A percentile compares a stretch with the other conserved stretches of the same genome.
Conservation (phyloP, 768 basidiomycete genomes). For the Ramaria sp. region DNA sequence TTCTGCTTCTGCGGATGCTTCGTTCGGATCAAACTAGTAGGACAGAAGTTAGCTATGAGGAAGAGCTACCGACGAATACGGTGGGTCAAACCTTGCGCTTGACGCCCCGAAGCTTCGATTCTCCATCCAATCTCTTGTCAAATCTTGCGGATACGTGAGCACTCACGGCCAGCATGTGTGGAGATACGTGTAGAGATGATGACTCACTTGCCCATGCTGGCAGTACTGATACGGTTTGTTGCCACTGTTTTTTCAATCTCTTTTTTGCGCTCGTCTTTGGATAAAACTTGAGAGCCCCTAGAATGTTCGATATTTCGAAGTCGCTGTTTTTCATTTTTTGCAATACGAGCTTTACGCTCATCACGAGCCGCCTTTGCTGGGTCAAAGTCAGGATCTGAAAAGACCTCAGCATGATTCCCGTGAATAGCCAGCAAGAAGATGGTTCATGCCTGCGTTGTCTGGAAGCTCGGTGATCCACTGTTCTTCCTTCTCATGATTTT, state of each 20-base stretch:
- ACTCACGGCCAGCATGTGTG: not conserved
- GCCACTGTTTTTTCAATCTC: conserved; percentile 73
- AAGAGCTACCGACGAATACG: not conserved
- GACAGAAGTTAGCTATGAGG: not conserved
- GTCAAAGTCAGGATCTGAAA: conserved; percentile 65
- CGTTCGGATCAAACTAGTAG: conserved; percentile 74
- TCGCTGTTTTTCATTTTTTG: conserved; percentile 78
- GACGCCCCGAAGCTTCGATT: conserved; percentile 76
- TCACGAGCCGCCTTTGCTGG: conserved; percentile 65
- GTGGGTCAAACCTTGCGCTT: conserved; percentile 71
- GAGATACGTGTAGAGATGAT: not conserved
- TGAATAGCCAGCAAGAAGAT: not conserved
- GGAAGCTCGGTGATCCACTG: conserved; percentile 91
- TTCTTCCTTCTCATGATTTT: not conserved
- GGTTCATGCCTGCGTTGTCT: conserved; percentile 62
- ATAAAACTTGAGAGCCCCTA: conserved; percentile 20
- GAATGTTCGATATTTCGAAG: conserved; percentile 62
- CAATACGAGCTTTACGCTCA: conserved; percentile 70
- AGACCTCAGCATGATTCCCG: not conserved
- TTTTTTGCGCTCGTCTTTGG: conserved; percentile 38
- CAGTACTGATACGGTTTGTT: conserved; percentile 73
- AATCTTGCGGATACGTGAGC: conserved; percentile 37
- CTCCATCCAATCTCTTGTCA: conserved; percentile 82
- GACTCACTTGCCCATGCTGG: conserved; percentile 69
- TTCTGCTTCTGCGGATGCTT: conserved; percentile 54